These are phyloP conservation scores for Peronospora farinosa DNA, from an alignment of 352 stramenopile genomes.

Conservation along the genomic window DNA sequence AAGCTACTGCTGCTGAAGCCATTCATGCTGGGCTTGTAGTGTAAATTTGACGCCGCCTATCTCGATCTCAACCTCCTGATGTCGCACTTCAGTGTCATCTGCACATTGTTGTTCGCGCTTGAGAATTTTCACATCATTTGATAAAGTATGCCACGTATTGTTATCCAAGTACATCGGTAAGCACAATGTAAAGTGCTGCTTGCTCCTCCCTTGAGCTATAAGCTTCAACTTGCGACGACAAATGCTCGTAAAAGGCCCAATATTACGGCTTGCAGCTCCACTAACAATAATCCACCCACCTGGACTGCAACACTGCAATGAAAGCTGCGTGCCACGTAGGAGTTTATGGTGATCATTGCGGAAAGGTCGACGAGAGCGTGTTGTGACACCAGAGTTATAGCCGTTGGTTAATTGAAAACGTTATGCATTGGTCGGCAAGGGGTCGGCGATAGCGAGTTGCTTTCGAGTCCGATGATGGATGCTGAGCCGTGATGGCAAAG, in stretches of 20 bases:
- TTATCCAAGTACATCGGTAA: constrained; percentile 56
- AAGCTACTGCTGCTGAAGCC: constrained; percentile 10
- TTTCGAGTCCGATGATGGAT: too few relatives aligned
- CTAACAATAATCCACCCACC: too few relatives aligned
- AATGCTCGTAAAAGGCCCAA: constrained; percentile 23
- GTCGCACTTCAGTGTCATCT: constrained; percentile 10
- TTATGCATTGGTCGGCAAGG: too few relatives aligned
- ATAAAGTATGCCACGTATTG: constrained; percentile 86
- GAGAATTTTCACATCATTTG: constrained; percentile 69
- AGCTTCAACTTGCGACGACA: constrained; percentile 72
- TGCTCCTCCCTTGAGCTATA: constrained; percentile 84
- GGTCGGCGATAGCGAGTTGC: too few relatives aligned
- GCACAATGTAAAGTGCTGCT: constrained; percentile 79
- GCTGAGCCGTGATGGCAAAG: too few relatives aligned
- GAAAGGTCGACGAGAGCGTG: too few relatives aligned
- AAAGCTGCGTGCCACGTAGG: too few relatives aligned
- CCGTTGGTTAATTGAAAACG: too few relatives aligned
- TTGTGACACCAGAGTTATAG: too few relatives aligned
- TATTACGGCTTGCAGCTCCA: too few relatives aligned
- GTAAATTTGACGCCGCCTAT: constrained; percentile 11
- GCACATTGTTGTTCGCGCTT: constrained; percentile 39
- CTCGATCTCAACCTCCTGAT: constrained; percentile 18
- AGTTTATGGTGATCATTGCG: too few relatives aligned
- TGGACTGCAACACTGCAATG: too few relatives aligned
- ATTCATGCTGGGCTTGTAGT: constrained; percentile 16